Evolutionary conservation across 129 eudicot species (phyloP).

Genomic region (Scalesia atractyloides): DNA sequence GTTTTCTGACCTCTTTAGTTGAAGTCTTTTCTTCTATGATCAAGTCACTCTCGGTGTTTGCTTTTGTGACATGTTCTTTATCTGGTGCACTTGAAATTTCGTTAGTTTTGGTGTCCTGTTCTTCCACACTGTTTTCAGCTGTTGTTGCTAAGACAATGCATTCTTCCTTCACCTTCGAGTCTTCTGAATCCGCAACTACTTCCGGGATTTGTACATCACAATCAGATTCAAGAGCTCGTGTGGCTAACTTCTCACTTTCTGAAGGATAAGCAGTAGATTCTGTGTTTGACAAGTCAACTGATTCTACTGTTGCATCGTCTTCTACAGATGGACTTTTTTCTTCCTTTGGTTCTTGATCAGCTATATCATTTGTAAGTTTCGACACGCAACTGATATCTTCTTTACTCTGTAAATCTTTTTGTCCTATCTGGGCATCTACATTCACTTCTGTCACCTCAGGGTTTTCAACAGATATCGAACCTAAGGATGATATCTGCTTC

Average conservation of each 20-base stretch:
- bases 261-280: conserved; percentile 27
- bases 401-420: conserved; percentile 7
- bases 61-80: conserved; percentile 2
- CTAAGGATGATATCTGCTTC: conserved; percentile 30
- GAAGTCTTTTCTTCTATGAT: conserved; percentile 11
- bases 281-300: conserved; percentile 18
- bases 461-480: conserved; percentile 11
- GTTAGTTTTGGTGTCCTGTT: not conserved
- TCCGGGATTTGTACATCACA: conserved; percentile 24
- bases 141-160: conserved; percentile 14
- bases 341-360: conserved; percentile 20
- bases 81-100: conserved; percentile 24
- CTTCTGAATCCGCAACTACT: conserved; percentile 22
- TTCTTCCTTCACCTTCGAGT: conserved; percentile 22
- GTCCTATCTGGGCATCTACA: conserved; percentile 18
- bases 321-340: conserved; percentile 13
- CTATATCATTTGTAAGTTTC: conserved; percentile 3
- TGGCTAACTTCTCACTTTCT: conserved; percentile 20
- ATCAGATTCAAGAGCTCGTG: conserved; percentile 25
- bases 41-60: not conserved
- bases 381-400: conserved; percentile 31
- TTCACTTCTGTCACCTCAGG: conserved; percentile 22
- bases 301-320: conserved; percentile 15
- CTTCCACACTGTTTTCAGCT: conserved; percentile 15
- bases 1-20: conserved; percentile 21